Conservation (phyloP, 768 basidiomycete genomes). For the Clitopilus hobsonii region DNA sequence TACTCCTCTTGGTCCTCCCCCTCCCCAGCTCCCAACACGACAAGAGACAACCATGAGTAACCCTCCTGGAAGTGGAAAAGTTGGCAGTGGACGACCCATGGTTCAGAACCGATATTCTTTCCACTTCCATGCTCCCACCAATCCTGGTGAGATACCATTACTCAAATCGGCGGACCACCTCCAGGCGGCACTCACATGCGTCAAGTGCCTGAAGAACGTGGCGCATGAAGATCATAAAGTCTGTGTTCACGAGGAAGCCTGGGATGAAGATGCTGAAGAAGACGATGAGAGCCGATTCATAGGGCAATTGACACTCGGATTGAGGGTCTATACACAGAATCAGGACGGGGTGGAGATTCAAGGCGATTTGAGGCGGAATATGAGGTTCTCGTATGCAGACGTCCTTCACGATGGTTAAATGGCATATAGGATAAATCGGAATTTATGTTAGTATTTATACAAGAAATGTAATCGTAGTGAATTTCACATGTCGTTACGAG, state of each 20-base stretch:
- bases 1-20: constrained; percentile 3
- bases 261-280: neutral
- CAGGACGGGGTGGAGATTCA: neutral
- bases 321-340: neutral
- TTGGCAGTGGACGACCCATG: neutral
- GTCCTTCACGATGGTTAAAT: neutral
- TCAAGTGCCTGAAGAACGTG: too few species aligned
- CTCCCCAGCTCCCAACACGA: neutral
- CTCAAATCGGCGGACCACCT: neutral
- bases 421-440: neutral
- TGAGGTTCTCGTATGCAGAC: neutral
- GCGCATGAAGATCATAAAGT: too few species aligned
- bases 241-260: too few species aligned
- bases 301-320: neutral
- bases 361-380: neutral
- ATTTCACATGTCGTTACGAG: too few species aligned
- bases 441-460: too few species aligned
- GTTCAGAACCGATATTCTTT: neutral
- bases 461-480: neutral
- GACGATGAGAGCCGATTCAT: neutral
- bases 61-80: neutral
- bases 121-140: neutral
- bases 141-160: neutral
- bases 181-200: neutral
- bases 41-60: neutral